phyloP scores from a whole-genome alignment of 345 rosid genomes.

The Ceriops decandra region DNA sequence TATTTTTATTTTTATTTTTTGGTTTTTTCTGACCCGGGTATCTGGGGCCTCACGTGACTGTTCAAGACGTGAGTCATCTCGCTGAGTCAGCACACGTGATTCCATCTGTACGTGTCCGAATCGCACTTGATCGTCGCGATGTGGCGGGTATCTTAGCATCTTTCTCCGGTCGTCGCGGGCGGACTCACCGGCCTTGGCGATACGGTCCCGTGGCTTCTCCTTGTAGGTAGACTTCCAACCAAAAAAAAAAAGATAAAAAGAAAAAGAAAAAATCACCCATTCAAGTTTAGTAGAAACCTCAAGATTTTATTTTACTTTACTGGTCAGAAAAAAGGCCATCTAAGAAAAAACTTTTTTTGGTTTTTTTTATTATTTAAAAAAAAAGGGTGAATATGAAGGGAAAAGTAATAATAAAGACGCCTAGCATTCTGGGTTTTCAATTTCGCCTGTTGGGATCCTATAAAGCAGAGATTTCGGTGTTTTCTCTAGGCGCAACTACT shows the following conservation, averaged over 20 bases:
- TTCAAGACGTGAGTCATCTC: background rate
- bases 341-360: too few species aligned
- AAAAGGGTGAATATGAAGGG: background rate
- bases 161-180: conserved; percentile 6
- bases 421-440: conserved; percentile 7
- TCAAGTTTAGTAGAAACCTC: too few species aligned
- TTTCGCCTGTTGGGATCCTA: conserved; percentile 53
- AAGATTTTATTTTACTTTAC: too few species aligned
- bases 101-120: conserved; percentile 31
- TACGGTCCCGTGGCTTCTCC: background rate
- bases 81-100: conserved; percentile 11
- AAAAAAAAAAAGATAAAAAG: too few species aligned
- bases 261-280: too few species aligned
- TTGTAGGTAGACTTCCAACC: too few species aligned
- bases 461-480: conserved; percentile 47
- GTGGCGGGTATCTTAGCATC: conserved; percentile 37
- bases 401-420: background rate
- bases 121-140: conserved; percentile 26
- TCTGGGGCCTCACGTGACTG: conserved; percentile 84
- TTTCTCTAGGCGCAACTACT: conserved; percentile 14
- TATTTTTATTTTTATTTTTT: background rate
- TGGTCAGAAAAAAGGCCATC: too few species aligned
- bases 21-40: conserved; percentile 53
- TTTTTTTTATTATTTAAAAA: background rate
- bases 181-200: conserved; percentile 17